Percentiles rank a stretch among this genome's conserved stretches.
These are phyloP conservation scores for Asterophora parasitica DNA, from an alignment of 768 basidiomycete species.

Conservation along the genomic window DNA sequence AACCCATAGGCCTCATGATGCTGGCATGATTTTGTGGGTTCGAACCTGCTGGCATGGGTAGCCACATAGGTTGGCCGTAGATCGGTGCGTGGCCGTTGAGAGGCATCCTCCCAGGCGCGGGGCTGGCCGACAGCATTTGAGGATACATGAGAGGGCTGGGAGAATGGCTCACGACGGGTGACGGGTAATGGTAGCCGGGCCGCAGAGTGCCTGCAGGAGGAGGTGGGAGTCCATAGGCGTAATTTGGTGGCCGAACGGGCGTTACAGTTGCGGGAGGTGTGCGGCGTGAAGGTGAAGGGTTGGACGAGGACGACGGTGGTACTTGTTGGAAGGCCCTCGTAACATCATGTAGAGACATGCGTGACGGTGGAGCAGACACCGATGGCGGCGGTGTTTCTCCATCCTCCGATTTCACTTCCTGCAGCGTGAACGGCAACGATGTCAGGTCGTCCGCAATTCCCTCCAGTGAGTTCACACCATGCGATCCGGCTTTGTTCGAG, in stretches of 20 bases:
- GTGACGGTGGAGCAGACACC: slow-evolving; percentile 53
- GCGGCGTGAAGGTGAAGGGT: slow-evolving; percentile 37
- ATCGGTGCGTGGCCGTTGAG: slow-evolving; percentile 58
- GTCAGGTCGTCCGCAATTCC: slow-evolving; percentile 82
- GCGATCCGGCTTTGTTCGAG: slow-evolving; percentile 61
- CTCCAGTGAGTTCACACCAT: slow-evolving; percentile 75
- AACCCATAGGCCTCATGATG: slow-evolving; percentile 53
- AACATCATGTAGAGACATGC: slow-evolving; percentile 79
- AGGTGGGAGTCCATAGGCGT: slow-evolving; percentile 37
- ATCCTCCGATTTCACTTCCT: slow-evolving; percentile 84
- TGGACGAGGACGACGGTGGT: slow-evolving; percentile 54
- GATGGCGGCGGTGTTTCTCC: slow-evolving; percentile 73
- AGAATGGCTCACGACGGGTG: slow-evolving; percentile 70
- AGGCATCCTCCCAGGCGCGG: slow-evolving; percentile 56
- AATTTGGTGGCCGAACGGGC: slow-evolving; percentile 38
- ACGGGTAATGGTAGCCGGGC: slow-evolving; percentile 57
- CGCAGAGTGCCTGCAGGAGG: slow-evolving; percentile 49
- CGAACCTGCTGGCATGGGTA: slow-evolving; percentile 45
- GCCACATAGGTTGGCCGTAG: slow-evolving; percentile 65
- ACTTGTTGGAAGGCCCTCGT: slow-evolving; percentile 87
- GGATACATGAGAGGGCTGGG: slow-evolving; percentile 68
- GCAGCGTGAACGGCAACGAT: slow-evolving; percentile 72
- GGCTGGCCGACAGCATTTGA: slow-evolving; percentile 53
- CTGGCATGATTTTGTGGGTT: slow-evolving; percentile 42
- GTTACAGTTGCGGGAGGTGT: slow-evolving; percentile 47